Evolutionary conservation across 2,329 filamentous ascomycete species (phyloP), one percentile per base, ranked within the genome.

Genomic region (Aspergillus quadrilineatus): DNA sequence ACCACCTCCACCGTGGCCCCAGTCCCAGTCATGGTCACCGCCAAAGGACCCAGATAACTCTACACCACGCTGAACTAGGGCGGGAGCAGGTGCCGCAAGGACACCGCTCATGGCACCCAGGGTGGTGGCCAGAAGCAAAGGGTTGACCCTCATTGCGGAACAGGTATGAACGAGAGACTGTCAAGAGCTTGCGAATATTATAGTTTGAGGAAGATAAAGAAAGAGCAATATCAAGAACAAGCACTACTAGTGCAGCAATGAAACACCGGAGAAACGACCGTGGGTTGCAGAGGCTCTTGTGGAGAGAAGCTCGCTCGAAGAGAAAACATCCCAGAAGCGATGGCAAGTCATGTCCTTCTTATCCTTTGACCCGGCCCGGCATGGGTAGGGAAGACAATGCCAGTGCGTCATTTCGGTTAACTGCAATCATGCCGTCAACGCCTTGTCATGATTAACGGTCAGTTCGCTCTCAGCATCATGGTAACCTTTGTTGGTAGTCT

Each of bases 231-330:
- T 36, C 29, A 44, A 55, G 29, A 43, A 15, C 41, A 22, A 9
- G 28, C 28, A 49, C 9, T 32, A 15, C 15, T 45, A 44, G 32
- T 34, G 39, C 7, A 47, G 36, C 37, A 55, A 29, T 39, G 42
- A 50, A 48, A 26, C 15, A 44, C 55, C 53, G 22, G 45, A 53
- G 50, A 45, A 56, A 57, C 55, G 55, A 57, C 45, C 22, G 55
- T 57, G 50, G 37, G 39, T 41, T 45, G 45, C 55, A 48, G 44
- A 53, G 29, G 55, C 55, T 50, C 50, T 50, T 53, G 45, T 8
- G 17, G 26, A 50, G 14, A 50, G 34, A 48, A 30, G 45, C 45
- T 43, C 36, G 15, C 42, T 46, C 37, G 22, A 46, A 15, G 14
- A 46, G 15, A 14, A 51, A 29, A 39, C 4, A 17, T 29, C n/a